Conservation (phyloP, 192 early-diverging fungal species). For the Borealophlyctis nickersoniae region DNA sequence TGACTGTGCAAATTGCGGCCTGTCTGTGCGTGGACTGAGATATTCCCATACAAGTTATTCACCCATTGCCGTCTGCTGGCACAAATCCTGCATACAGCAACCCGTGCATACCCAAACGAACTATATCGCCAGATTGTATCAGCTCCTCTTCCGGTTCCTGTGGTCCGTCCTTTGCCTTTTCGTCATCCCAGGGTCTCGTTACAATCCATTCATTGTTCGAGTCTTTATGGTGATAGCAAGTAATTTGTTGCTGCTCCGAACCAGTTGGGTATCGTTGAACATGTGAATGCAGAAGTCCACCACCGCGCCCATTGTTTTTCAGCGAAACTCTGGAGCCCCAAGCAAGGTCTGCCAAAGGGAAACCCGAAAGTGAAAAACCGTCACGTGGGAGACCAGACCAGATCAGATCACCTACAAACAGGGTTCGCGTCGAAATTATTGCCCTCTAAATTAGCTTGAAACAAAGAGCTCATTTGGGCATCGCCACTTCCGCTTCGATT, state of each 20-base stretch:
- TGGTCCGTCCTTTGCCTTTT: conserved; percentile 25
- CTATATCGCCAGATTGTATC: conserved; percentile 72
- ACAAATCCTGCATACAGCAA: no score
- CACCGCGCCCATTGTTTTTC: conserved; percentile 77
- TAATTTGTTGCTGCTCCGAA: conserved; percentile 96
- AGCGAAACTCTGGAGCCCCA: conserved; percentile 88
- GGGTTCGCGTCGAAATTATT: conserved; percentile 78
- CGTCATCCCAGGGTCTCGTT: conserved; percentile 55
- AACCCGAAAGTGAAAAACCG: background rate
- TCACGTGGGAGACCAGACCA: background rate
- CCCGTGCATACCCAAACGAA: conserved; percentile 64
- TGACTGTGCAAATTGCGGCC: conserved; percentile 85
- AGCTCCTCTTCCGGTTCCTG: conserved; percentile 51
- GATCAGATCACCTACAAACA: conserved; percentile 51
- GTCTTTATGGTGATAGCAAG: conserved; percentile 91
- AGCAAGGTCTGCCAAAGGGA: conserved; percentile 69
- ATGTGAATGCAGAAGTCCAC: conserved; percentile 94
- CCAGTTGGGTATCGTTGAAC: conserved; percentile 76
- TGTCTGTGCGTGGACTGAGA: conserved; percentile 66
- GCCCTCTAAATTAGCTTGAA: conserved; percentile 88
- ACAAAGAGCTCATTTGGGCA: conserved; percentile 92
- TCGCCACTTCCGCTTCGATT: conserved; percentile 80
- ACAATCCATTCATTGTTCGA: conserved; percentile 90
- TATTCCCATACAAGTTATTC: no score
- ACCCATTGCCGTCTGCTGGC: conserved; percentile 1